Evolutionary conservation across 2,329 filamentous ascomycete genomes (phyloP).

Genomic region (Ascochyta viciae-villosae): DNA sequence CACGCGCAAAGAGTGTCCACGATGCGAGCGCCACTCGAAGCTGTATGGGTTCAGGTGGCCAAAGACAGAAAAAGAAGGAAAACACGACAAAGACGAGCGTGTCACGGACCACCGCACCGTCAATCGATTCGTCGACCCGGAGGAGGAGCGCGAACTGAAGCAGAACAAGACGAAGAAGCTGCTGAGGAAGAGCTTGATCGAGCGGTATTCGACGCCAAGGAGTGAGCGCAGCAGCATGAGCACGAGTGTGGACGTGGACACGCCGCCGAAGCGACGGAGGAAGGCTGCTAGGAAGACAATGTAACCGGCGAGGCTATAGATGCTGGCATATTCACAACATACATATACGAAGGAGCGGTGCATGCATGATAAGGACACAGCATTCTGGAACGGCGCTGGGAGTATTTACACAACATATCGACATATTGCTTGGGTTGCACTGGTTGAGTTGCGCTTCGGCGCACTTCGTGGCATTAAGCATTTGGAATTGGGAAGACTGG

Average conservation of each 20-base stretch:
- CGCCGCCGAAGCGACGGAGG: constrained; percentile 30
- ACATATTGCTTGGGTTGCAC: not conserved
- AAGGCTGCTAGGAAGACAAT: constrained; percentile 40
- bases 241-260: constrained; percentile 33
- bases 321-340: not conserved
- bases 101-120: constrained; percentile 86
- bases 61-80: constrained; percentile 84
- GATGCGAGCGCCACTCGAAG: constrained; percentile 95
- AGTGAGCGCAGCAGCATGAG: constrained; percentile 36
- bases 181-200: constrained; percentile 30
- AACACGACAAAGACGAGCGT: constrained; percentile 70
- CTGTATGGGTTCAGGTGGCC: constrained; percentile 96
- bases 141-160: constrained; percentile 61
- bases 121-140: constrained; percentile 80
- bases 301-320: constrained; percentile 16
- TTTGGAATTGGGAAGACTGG: not conserved
- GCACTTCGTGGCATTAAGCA: not conserved
- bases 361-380: constrained; percentile 1
- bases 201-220: constrained; percentile 38
- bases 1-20: constrained; percentile 83
- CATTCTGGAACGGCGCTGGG: constrained; percentile 10
- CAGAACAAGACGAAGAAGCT: constrained; percentile 37
- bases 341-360: not conserved
- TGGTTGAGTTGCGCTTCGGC: not conserved
- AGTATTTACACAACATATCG: constrained; percentile 1